Evolutionary conservation across 805 yeast species (phyloP).

Genomic region (Saccharomycopsis guyanensis): DNA sequence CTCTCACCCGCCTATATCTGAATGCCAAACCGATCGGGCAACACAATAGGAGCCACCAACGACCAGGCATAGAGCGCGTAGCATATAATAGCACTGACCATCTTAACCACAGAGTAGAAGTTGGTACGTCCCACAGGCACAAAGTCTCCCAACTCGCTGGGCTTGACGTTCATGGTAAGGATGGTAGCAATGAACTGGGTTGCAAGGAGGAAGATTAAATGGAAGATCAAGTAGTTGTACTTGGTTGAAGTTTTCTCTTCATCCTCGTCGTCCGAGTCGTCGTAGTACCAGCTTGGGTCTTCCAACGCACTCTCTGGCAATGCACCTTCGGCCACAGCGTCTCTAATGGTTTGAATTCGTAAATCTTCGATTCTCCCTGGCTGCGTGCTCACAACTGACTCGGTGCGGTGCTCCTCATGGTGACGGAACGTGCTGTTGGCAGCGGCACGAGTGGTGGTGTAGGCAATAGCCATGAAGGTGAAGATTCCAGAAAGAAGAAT

Average conservation of each 20-base stretch:
- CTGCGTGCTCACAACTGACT: slow-evolving; percentile 33
- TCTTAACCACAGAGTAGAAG: slow-evolving; percentile 91
- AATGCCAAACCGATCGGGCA: slow-evolving; percentile 95
- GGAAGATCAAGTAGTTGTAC: slow-evolving; percentile 84
- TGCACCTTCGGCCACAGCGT: slow-evolving; percentile 96
- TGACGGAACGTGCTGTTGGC: slow-evolving; percentile 54
- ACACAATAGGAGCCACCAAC: slow-evolving; percentile 76
- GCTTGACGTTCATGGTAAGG: slow-evolving; percentile 83
- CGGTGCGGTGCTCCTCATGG: slow-evolving; percentile 19
- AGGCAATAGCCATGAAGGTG: slow-evolving; percentile 92
- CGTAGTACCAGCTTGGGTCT: slow-evolving; percentile 58
- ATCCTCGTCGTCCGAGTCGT: slow-evolving; percentile 31
- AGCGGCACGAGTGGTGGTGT: slow-evolving; percentile 96
- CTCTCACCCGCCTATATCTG: no score
- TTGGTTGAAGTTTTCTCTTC: slow-evolving; percentile 58
- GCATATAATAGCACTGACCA: slow-evolving; percentile 88
- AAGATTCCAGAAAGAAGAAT: slow-evolving; percentile 85
- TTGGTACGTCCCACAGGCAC: slow-evolving; percentile 96
- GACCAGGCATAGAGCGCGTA: slow-evolving; percentile 85
- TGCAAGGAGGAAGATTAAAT: slow-evolving; percentile 84
- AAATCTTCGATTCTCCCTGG: slow-evolving; percentile 59
- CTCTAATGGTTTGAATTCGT: slow-evolving; percentile 80
- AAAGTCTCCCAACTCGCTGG: slow-evolving; percentile 78
- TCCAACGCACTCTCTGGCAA: slow-evolving; percentile 85
- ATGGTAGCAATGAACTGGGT: slow-evolving; percentile 96